Conservation (phyloP, 176 grass and related monocot genomes). For the Saccharum officinarum region DNA sequence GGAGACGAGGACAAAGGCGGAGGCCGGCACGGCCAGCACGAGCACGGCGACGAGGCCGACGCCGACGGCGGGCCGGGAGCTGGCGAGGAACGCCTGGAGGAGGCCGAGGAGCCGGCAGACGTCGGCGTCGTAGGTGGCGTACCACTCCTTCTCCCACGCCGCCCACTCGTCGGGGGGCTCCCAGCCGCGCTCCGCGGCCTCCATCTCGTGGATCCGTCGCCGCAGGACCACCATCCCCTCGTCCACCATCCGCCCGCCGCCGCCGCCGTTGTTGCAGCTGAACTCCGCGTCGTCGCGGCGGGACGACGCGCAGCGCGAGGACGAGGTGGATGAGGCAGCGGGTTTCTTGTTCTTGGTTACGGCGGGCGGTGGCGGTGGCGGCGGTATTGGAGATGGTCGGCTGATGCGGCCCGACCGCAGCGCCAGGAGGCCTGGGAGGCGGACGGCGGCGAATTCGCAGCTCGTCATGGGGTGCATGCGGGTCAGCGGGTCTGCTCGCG, state of each 20-base stretch:
- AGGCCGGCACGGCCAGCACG: conserved; percentile 42
- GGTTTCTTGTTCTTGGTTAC: neutral
- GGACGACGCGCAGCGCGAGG: neutral
- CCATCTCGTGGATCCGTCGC: conserved; percentile 53
- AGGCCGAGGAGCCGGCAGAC: conserved; percentile 40
- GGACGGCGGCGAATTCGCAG: neutral
- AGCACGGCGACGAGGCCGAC: conserved; percentile 40
- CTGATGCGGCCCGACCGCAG: neutral
- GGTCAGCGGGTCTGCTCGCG: too few relatives aligned
- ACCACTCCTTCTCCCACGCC: conserved; percentile 61
- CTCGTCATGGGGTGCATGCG: neutral
- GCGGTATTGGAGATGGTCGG: neutral
- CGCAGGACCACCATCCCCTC: conserved; percentile 54
- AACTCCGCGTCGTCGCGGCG: conserved; percentile 19
- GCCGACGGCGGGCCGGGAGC: conserved; percentile 44
- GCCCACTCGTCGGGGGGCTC: conserved; percentile 46
- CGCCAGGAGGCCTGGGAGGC: neutral
- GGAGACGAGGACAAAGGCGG: conserved; percentile 7
- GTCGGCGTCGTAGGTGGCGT: conserved; percentile 52
- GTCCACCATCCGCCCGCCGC: conserved; percentile 15
- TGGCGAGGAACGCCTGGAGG: conserved; percentile 50
- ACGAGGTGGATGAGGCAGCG: neutral
- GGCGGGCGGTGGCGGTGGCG: accelerated
- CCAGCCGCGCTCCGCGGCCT: conserved; percentile 44
- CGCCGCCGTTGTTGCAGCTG: neutral